Evolutionary conservation across 345 rosid species (phyloP).

Genomic region (Brassica cretica): DNA sequence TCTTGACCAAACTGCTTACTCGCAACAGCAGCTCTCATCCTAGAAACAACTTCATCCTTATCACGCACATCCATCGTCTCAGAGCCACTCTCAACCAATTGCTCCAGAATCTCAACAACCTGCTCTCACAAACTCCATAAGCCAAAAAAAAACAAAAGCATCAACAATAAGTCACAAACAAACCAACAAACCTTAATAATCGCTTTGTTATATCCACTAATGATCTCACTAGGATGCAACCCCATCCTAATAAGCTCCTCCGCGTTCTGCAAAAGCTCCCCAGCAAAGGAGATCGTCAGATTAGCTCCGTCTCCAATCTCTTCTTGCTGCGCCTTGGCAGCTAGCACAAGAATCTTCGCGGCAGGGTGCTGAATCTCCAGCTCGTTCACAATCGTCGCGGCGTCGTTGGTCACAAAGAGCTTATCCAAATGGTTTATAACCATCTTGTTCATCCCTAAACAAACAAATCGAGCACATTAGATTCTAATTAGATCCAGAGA

Average conservation of each 20-base stretch:
- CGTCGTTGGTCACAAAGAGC: slow-evolving; percentile 90
- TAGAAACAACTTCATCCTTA: slow-evolving; percentile 67
- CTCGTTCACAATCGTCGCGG: slow-evolving; percentile 92
- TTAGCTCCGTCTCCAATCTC: slow-evolving; percentile 99
- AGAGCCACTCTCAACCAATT: slow-evolving; percentile 84
- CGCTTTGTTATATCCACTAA: slow-evolving; percentile 87
- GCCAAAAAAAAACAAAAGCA: background rate
- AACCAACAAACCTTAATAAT: slow-evolving; percentile 46
- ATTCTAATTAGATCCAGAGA: background rate
- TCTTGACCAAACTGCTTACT: slow-evolving; percentile 98
- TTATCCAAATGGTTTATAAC: slow-evolving; percentile 95
- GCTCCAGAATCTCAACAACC: slow-evolving; percentile 69
- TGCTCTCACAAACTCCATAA: slow-evolving; percentile 19
- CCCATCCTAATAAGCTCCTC: slow-evolving; percentile 98
- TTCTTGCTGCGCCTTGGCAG: slow-evolving; percentile 96
- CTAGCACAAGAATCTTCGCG: slow-evolving; percentile 87
- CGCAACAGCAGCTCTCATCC: slow-evolving; percentile 96
- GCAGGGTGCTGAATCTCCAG: slow-evolving; percentile 99
- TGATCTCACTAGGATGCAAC: slow-evolving; percentile 94
- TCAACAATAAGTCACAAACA: background rate
- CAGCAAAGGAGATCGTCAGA: slow-evolving; percentile 84
- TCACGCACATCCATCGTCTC: slow-evolving; percentile 92
- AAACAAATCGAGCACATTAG: background rate
- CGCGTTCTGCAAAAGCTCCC: slow-evolving; percentile 91
- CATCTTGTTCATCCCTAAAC: slow-evolving; percentile 80